phyloP scores from a whole-genome alignment of 148 eudicot species.

The Polygonum aviculare region DNA sequence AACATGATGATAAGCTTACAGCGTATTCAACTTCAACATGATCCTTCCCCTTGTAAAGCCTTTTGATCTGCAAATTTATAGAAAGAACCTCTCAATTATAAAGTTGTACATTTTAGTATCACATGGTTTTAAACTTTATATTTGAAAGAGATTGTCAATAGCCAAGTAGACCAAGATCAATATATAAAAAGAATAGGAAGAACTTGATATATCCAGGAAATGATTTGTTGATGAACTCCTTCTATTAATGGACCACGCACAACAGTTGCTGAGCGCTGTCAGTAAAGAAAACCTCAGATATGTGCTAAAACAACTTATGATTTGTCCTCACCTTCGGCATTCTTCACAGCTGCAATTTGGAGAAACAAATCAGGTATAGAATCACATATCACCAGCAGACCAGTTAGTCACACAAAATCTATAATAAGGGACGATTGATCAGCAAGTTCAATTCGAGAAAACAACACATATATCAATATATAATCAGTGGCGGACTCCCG shows the following conservation, averaged over 20 bases:
- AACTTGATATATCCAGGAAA: constrained; percentile 89
- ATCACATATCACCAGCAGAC: too few species aligned
- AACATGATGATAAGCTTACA: constrained; percentile 32
- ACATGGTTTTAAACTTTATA: too few species aligned
- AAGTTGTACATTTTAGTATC: not conserved
- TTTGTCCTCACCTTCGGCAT: too few species aligned
- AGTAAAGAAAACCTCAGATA: constrained; percentile 10
- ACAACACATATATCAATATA: too few species aligned
- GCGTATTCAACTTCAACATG: constrained; percentile 82
- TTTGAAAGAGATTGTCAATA: not conserved
- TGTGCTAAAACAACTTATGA: constrained; percentile 9
- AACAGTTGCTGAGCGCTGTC: constrained; percentile 51
- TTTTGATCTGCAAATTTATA: not conserved
- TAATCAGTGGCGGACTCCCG: too few species aligned
- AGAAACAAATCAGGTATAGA: too few species aligned
- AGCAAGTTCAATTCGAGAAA: too few species aligned
- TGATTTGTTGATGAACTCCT: constrained; percentile 83
- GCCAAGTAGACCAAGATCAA: too few species aligned
- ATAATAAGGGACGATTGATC: too few species aligned
- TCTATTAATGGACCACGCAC: constrained; percentile 71
- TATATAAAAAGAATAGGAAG: too few species aligned
- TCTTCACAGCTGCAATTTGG: too few species aligned
- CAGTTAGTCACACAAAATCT: too few species aligned
- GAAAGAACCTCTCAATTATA: not conserved
- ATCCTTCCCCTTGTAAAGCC: constrained; percentile 50